Evolutionary conservation across 2,329 filamentous ascomycete genomes (phyloP).

Genomic region (Xylariaceae sp.): DNA sequence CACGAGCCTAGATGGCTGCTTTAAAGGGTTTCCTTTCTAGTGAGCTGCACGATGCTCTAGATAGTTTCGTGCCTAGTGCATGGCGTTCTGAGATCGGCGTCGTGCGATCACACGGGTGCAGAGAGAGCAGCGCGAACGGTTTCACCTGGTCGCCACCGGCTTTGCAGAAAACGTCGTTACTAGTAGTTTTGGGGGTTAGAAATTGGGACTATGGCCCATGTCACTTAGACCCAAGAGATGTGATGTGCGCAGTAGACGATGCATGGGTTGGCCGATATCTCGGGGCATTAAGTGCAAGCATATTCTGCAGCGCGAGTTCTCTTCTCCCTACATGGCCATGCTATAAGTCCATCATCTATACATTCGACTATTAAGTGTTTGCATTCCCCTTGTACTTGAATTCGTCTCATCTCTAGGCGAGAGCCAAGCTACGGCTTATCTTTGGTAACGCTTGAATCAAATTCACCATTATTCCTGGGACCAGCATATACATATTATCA

Average conservation of each 20-base stretch:
- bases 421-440: conserved; percentile 10
- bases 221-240: conserved; percentile 5
- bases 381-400: conserved; percentile 19
- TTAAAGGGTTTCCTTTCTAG: not conserved
- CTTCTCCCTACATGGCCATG: not conserved
- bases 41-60: no score
- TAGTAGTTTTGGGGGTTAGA: conserved; percentile 3
- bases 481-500: conserved; percentile 32
- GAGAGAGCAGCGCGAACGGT: no score
- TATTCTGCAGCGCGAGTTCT: conserved; percentile 17
- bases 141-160: no score
- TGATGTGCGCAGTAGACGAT: no score
- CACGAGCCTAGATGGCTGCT: conserved; percentile 2
- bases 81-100: no score
- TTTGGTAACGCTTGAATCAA: conserved; percentile 18
- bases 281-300: conserved; percentile 24
- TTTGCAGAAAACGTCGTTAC: no score
- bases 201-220: not conserved
- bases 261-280: conserved; percentile 12
- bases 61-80: no score
- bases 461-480: conserved; percentile 18
- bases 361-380: conserved; percentile 17
- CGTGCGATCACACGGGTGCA: no score
- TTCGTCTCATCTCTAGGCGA: conserved; percentile 19
- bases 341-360: conserved; percentile 12